phyloP scores from a whole-genome alignment of 1,139 yeast species.

The Magnusiomyces suaveolens region DNA sequence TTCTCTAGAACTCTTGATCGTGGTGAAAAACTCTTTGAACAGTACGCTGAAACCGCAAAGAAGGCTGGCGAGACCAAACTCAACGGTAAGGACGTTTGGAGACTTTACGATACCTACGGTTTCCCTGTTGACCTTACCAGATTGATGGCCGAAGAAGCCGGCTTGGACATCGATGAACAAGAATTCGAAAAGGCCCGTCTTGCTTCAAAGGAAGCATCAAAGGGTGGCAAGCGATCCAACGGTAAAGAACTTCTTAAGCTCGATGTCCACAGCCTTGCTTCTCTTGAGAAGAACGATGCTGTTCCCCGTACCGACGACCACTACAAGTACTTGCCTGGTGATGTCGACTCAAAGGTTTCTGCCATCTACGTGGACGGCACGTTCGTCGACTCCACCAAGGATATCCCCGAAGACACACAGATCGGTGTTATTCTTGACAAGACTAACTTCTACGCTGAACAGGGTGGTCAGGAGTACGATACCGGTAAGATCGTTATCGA shows the following conservation, averaged over 20 bases:
- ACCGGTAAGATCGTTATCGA: conserved; percentile 88
- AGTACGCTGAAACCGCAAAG: conserved; percentile 76
- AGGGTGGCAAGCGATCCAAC: conserved; percentile 62
- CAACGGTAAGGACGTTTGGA: conserved; percentile 94
- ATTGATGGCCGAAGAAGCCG: conserved; percentile 97
- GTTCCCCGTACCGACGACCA: conserved; percentile 78
- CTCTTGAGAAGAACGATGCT: conserved; percentile 34
- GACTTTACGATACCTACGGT: conserved; percentile 97
- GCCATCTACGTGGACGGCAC: conserved; percentile 62
- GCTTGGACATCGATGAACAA: conserved; percentile 80
- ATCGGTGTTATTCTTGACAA: conserved; percentile 75
- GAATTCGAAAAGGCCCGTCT: conserved; percentile 85
- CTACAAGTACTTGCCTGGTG: conserved; percentile 41
- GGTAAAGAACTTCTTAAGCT: conserved; percentile 55
- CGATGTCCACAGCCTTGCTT: conserved; percentile 80
- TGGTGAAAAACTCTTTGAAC: conserved; percentile 94
- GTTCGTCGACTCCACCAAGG: conserved; percentile 42
- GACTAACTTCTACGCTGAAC: conserved; percentile 95
- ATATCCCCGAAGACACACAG: conserved; percentile 41
- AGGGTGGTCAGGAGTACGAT: conserved; percentile 98
- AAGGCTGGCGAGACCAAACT: conserved; percentile 66
- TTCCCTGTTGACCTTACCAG: conserved; percentile 97
- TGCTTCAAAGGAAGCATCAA: conserved; percentile 89
- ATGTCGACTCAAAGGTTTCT: conserved; percentile 38
- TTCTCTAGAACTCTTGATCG: conserved; percentile 93